Percentiles rank a stretch among this genome's conserved stretches.
Conservation (phyloP, 208 protist genomes). For the Borovskyia barvae region DNA sequence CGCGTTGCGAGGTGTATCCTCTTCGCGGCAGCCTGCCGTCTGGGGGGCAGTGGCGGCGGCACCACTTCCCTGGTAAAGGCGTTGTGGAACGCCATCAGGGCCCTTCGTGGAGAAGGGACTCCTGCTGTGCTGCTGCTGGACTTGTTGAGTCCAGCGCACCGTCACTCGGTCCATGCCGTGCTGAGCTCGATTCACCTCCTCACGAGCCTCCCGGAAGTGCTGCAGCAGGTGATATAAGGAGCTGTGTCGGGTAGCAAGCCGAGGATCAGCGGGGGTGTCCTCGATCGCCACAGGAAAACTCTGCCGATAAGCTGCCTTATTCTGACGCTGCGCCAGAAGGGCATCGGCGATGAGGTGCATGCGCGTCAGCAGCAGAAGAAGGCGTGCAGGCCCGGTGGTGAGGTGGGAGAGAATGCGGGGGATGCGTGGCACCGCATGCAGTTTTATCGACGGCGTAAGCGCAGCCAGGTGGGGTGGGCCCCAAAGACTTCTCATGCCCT, state of each 20-base stretch:
- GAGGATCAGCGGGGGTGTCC: no score
- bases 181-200: conserved; percentile 13
- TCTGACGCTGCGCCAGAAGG: conserved; percentile 13
- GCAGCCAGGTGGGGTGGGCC: no score
- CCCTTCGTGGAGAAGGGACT: no score
- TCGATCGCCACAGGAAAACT: neutral
- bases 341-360: conserved; percentile 32
- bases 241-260: neutral
- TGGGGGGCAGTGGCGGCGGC: no score
- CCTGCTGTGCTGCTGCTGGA: conserved; percentile 7
- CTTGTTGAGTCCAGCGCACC: conserved; percentile 9
- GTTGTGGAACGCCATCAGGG: no score
- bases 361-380: conserved; percentile 36
- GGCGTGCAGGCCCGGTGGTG: conserved; percentile 23
- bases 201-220: conserved; percentile 18
- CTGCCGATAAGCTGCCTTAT: neutral
- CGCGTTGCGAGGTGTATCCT: no score
- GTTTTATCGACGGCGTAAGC: neutral
- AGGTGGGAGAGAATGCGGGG: conserved; percentile 22
- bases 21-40: no score
- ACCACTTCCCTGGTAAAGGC: no score
- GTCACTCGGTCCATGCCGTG: conserved; percentile 10
- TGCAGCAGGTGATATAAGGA: conserved; percentile 12
- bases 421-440: conserved; percentile 9
- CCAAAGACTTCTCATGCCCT: no score